A percentile compares a stretch with the other conserved stretches of the same genome.
Conservation (phyloP, 495 filamentous ascomycete genomes). For the Tuber aestivum region DNA sequence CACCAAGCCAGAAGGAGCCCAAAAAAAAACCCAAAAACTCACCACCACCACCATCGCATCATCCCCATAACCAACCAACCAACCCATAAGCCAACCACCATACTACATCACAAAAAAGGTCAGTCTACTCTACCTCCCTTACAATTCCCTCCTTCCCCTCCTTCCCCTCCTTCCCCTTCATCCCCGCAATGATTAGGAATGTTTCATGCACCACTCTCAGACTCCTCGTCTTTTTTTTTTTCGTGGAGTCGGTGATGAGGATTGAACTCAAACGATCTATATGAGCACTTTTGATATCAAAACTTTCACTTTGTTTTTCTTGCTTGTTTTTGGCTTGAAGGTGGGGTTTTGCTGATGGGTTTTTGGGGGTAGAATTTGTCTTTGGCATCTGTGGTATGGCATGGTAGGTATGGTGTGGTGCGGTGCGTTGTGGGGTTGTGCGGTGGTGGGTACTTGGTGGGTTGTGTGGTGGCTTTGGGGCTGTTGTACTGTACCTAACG, state of each 20-base stretch:
- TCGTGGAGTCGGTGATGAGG: neutral
- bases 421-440: neutral
- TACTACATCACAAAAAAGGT: neutral
- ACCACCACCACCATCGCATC: neutral
- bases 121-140: neutral
- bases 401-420: neutral
- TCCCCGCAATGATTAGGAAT: neutral
- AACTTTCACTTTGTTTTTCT: neutral
- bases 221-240: neutral
- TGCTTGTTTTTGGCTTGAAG: neutral
- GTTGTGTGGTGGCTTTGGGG: too few species aligned
- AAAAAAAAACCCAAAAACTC: neutral
- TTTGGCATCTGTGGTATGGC: neutral
- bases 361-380: neutral
- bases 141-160: too few species aligned
- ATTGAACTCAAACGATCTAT: conserved; percentile 4
- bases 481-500: too few species aligned
- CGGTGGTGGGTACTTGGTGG: too few species aligned
- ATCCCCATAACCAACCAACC: too few species aligned
- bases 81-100: too few species aligned
- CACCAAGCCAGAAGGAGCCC: neutral
- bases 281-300: neutral
- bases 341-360: neutral
- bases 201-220: conserved; percentile 6
- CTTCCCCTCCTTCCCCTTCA: neutral